Conservation (phyloP, 805 yeast species). For the Jamesozyma gamospora region DNA sequence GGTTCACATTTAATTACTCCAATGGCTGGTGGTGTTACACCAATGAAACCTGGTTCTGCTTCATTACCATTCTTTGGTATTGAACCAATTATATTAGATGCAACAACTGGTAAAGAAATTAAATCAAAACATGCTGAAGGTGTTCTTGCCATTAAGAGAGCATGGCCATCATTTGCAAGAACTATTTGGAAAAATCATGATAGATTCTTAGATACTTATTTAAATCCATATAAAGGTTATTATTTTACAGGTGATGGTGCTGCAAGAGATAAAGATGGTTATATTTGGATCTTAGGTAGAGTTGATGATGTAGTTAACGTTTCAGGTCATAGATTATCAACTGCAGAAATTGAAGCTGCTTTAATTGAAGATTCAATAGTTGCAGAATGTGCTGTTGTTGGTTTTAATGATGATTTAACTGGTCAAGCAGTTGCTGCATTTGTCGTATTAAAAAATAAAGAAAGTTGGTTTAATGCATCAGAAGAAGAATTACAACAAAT, state of each 20-base stretch:
- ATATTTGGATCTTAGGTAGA: conserved; percentile 77
- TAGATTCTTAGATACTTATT: conserved; percentile 70
- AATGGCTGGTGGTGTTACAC: conserved; percentile 63
- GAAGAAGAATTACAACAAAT: conserved; percentile 41
- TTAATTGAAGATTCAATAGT: conserved; percentile 61
- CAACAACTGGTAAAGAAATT: conserved; percentile 62
- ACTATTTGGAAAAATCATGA: conserved; percentile 69
- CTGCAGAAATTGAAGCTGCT: conserved; percentile 83
- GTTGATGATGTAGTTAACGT: conserved; percentile 86
- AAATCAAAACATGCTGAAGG: conserved; percentile 68
- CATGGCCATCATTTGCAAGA: conserved; percentile 86
- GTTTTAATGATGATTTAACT: conserved; percentile 71
- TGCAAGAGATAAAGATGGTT: conserved; percentile 75
- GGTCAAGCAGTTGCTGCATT: conserved; percentile 83
- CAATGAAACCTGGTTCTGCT: conserved; percentile 80
- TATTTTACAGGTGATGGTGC: conserved; percentile 90
- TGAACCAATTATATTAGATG: conserved; percentile 62
- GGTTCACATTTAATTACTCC: conserved; percentile 76
- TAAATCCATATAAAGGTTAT: conserved; percentile 71
- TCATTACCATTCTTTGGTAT: conserved; percentile 80
- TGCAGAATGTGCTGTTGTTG: conserved; percentile 76
- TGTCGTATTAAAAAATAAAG: conserved; percentile 56
- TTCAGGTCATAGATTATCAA: conserved; percentile 78
- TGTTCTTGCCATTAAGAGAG: conserved; percentile 56
- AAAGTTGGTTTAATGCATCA: conserved; percentile 23